Evolutionary conservation across 331 rosid species (phyloP).

Genomic region (Phaseolus coccineus): DNA sequence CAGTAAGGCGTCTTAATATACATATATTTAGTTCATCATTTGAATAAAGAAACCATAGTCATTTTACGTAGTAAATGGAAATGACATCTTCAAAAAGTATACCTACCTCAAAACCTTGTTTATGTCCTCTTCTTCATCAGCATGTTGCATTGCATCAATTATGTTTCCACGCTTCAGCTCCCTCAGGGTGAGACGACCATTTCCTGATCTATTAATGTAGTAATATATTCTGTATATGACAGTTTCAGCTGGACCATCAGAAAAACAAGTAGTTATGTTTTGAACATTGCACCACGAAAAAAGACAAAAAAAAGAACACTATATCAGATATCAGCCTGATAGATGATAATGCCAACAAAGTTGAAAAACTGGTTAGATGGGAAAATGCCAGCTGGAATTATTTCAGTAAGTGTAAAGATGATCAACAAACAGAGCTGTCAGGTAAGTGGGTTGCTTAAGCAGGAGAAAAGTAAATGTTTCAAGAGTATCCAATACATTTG

Average conservation of each 20-base stretch:
- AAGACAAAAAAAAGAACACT: conserved; percentile 26
- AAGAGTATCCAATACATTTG: conserved; percentile 17
- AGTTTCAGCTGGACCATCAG: conserved; percentile 94
- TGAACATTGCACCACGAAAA: conserved; percentile 19
- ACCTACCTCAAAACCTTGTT: conserved; percentile 97
- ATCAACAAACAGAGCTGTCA: not conserved
- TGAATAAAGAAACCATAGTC: conserved; percentile 12
- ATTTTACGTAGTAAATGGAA: conserved; percentile 19
- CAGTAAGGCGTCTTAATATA: conserved; percentile 16
- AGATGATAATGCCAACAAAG: not conserved
- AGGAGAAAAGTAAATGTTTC: not conserved
- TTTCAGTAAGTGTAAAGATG: conserved; percentile 23
- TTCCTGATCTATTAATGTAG: conserved; percentile 93
- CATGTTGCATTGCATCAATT: conserved; percentile 99
- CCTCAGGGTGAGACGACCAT: conserved; percentile 88
- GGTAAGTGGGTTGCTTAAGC: conserved; percentile 7
- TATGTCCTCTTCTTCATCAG: conserved; percentile 98
- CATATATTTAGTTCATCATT: conserved; percentile 20
- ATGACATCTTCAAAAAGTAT: conserved; percentile 15
- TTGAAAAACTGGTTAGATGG: not conserved
- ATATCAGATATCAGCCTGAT: conserved; percentile 18
- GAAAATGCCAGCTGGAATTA: not conserved
- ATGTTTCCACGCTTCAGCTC: conserved; percentile 95
- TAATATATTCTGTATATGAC: conserved; percentile 97
- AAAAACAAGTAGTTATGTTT: conserved; percentile 49